A percentile compares a stretch with the other conserved stretches of the same genome.
These are phyloP conservation scores for Colletotrichum tropicale DNA, from an alignment of 2,329 filamentous ascomycete species.

Conservation along the genomic window DNA sequence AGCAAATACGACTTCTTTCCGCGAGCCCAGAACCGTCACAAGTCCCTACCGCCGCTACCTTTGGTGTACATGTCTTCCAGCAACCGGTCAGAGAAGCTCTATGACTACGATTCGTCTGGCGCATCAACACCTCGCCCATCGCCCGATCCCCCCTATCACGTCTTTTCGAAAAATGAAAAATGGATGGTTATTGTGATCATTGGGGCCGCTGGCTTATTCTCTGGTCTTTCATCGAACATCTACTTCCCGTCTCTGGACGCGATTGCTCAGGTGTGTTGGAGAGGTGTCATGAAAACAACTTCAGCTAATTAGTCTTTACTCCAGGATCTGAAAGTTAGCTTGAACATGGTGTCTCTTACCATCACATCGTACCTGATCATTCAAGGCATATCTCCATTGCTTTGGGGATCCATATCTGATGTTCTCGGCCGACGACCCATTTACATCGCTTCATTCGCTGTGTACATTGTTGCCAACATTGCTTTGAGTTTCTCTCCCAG, in stretches of 20 bases:
- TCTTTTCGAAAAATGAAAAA: constrained; percentile 43
- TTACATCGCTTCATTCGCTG: constrained; percentile 48
- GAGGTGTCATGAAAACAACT: accelerated
- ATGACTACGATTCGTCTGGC: not conserved
- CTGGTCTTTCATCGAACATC: constrained; percentile 55
- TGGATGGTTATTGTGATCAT: constrained; percentile 52
- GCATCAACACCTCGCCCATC: not conserved
- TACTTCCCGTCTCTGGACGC: constrained; percentile 50
- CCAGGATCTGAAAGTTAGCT: constrained; percentile 32
- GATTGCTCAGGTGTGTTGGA: constrained; percentile 34
- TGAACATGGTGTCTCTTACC: constrained; percentile 38
- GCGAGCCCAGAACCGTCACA: not conserved
- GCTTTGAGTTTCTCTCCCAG: constrained; percentile 46
- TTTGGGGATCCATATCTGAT: constrained; percentile 55
- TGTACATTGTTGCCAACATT: constrained; percentile 53
- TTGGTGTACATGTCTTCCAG: not conserved
- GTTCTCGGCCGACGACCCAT: constrained; percentile 46
- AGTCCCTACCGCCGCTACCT: not conserved
- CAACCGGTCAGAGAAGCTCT: not conserved
- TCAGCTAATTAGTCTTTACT: not conserved
- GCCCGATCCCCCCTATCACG: constrained; percentile 28
- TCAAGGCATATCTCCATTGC: constrained; percentile 52
- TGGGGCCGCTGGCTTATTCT: constrained; percentile 55
- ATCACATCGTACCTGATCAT: constrained; percentile 54
- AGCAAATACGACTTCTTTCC: not conserved